Base-by-base conservation (phyloP, 31 red algal species). In the Bonnemaisonia californica region DNA sequence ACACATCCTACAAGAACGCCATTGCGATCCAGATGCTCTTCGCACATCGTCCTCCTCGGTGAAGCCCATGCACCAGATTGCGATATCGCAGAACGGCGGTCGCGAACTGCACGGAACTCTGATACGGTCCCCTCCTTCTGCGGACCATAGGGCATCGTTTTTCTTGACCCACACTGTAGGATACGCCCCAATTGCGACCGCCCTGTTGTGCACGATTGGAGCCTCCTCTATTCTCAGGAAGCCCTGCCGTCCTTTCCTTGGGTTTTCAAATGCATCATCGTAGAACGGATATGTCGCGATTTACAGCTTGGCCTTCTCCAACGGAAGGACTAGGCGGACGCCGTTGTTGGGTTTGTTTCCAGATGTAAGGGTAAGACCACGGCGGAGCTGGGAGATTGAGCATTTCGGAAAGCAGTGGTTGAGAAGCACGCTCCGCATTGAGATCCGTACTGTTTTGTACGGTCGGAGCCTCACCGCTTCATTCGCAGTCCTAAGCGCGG, bases 211-310 rank as follows among this genome's bases (percentile, higher is more conserved):
- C 5, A 76, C 47, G 41, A 76, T 76, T 31, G 41, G 71, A 32
- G 71, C 37, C 4, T 40, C n/a, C 71, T 76, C 41, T 32, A 76
- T 76, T 22, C 3, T 76, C 3, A 76, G 34, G 71, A 40, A 76
- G 26, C 41, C 34, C 27, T 32, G 37, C 12, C 5, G 47, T 31
- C 9, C 28, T 4, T n/a, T 51, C 35, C 3, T 3, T 27, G 28
- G 31, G 71, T 76, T 76, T 42, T 51, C 71, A 56, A 31, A 76
- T 40, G 34, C 34, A 32, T 76, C 71, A 2, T 36, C 27, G n/a
- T 76, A 55, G 41, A 76, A 76, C 4, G 24, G 27, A 24, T 76
- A 40, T 11, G 71, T 55, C 3, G 56, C 8, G 5, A 76, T 3
- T 7, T 76, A 36, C 3, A 76, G 3, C 35, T 62, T 76, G 22